Percentiles rank a stretch among this genome's conserved stretches.
Conservation (phyloP, 768 basidiomycete genomes). For the Lentinula boryana region DNA sequence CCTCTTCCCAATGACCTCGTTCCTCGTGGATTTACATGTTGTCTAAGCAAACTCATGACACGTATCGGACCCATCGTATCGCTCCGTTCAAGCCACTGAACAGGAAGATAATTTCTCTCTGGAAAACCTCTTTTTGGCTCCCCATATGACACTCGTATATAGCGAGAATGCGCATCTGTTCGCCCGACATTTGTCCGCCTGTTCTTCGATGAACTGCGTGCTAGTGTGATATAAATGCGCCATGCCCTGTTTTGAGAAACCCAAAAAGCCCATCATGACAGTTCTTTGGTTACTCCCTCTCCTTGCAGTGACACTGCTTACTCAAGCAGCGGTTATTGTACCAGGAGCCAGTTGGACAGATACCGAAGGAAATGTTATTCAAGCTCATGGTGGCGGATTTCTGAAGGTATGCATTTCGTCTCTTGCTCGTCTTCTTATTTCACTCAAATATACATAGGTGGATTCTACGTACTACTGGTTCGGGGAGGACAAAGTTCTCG, state of each 20-base stretch:
- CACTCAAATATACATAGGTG: slow-evolving; percentile 25
- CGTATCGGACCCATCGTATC: background rate
- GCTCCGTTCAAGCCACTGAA: background rate
- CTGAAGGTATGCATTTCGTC: slow-evolving; percentile 33
- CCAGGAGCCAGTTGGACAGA: slow-evolving; percentile 60
- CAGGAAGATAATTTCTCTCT: background rate
- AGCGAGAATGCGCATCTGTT: background rate
- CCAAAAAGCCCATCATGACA: background rate
- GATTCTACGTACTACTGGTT: slow-evolving; percentile 55
- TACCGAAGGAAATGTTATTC: slow-evolving; percentile 54
- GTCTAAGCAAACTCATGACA: background rate
- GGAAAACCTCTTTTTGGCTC: background rate
- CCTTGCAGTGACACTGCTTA: slow-evolving; percentile 11
- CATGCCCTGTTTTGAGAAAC: background rate
- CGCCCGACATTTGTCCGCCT: background rate
- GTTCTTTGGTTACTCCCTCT: slow-evolving; percentile 8
- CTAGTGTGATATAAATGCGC: background rate
- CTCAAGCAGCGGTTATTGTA: slow-evolving; percentile 41
- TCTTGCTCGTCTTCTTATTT: background rate
- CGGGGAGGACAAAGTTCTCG: slow-evolving; percentile 54
- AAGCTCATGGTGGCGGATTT: slow-evolving; percentile 58
- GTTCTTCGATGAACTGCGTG: no score
- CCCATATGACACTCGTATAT: background rate
- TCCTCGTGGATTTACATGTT: background rate
- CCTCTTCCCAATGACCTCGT: no score